Base-by-base conservation (phyloP, 805 yeast species). In the Myxozyma melibiosi region DNA sequence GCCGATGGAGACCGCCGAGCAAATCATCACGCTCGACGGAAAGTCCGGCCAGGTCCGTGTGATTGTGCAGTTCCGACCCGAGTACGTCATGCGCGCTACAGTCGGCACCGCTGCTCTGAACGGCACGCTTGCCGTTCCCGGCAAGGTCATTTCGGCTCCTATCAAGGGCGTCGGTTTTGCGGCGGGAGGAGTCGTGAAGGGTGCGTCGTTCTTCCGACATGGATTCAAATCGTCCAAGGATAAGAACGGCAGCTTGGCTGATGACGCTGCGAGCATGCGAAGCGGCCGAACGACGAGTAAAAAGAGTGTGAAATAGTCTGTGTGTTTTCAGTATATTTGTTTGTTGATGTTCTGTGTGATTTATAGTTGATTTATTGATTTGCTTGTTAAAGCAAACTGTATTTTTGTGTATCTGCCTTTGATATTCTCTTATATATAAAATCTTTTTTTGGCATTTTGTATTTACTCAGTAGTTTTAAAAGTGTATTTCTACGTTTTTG, bases 61-160 rank as follows among this genome's bases (percentile, higher is more conserved):
- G 50, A 77, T 78, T 50, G 75, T 86, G 53, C 70, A 78, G 2
- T 90, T 90, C 75, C 77, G 79, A 62, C 95, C 97, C 2, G 82
- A 81, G 42, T 88, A 86, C 67, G 78, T 90, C 35, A 38, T 60
- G 35, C 63, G 66, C n/a, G 28, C 55, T 35, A 46, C 47, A 24
- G 41, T 39, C 30, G 65, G 63, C 34, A 46, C 49, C 14, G 51
- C 65, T 1, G 51, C 57, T 9, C 24, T 62, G 47, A 57, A 60
- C 13, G 61, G 64, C 27, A 53, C 67, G 4, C 53, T 68, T 49
- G 64, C 70, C 7, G 69, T 67, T 44, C 70, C 70, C 24, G 74
- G 71, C 9, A 74, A 75, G 45, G 74, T 77, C 53, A 73, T 80
- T 38, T 76, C 78, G 41, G 77, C 79, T 52, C 82, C 81, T 58